A percentile compares a stretch with the other conserved stretches of the same genome.
phyloP scores from a whole-genome alignment of 805 yeast species.

The Tetrapisispora pingtungensis region DNA sequence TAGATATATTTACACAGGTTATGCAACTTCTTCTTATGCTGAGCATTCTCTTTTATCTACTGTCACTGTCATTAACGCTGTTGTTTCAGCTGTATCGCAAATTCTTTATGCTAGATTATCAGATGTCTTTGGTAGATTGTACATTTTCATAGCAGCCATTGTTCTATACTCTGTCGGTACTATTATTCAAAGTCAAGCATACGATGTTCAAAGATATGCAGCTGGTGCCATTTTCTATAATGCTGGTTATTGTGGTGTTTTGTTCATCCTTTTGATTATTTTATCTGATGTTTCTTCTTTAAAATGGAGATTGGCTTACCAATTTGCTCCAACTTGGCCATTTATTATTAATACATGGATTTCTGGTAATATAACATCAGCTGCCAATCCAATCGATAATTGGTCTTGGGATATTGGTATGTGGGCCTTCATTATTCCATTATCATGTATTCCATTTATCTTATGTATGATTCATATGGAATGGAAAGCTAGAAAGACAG shows the following conservation, averaged over 20 bases:
- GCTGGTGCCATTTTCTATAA: conserved; percentile 44
- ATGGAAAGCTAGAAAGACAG: conserved; percentile 40
- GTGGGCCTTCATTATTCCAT: conserved; percentile 71
- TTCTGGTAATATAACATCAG: conserved; percentile 45
- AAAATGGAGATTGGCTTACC: conserved; percentile 59
- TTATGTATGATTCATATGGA: conserved; percentile 47
- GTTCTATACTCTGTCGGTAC: conserved; percentile 47
- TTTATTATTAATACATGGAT: conserved; percentile 74
- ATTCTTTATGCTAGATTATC: conserved; percentile 46
- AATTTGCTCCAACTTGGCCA: conserved; percentile 61
- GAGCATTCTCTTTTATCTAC: conserved; percentile 44
- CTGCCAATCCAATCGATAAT: conserved; percentile 26
- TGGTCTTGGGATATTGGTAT: conserved; percentile 75
- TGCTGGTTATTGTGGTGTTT: conserved; percentile 54
- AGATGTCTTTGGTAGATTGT: conserved; percentile 47
- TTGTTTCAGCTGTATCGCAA: conserved; percentile 49
- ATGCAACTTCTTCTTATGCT: conserved; percentile 41
- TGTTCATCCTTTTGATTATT: conserved; percentile 45
- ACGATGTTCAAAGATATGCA: conserved; percentile 41
- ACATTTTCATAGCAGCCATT: conserved; percentile 37
- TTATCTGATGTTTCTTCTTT: conserved; percentile 58
- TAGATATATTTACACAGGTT: conserved; percentile 38
- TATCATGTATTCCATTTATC: conserved; percentile 51
- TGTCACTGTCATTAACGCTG: conserved; percentile 40
- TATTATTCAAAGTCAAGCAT: conserved; percentile 45